Conservation (phyloP, 352 stramenopile species). For the Phytophthora podocarpi region DNA sequence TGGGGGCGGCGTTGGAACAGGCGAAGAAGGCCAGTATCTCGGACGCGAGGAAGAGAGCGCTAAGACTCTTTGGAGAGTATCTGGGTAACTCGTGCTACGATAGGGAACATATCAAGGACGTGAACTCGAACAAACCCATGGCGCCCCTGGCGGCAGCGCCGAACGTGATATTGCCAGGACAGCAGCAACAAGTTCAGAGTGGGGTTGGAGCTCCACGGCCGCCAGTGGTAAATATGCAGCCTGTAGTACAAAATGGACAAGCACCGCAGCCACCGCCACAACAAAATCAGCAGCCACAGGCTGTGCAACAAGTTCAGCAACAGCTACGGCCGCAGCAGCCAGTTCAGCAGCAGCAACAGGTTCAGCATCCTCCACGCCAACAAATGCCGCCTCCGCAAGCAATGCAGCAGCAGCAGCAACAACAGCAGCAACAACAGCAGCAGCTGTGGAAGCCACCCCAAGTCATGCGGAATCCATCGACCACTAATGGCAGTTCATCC, state of each 20-base stretch:
- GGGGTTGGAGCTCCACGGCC: not conserved
- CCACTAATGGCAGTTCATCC: slow-evolving; percentile 14
- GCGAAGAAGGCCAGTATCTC: slow-evolving; percentile 90
- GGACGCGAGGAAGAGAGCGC: slow-evolving; percentile 76
- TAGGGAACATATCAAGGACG: slow-evolving; percentile 83
- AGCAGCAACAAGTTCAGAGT: slow-evolving; percentile 11
- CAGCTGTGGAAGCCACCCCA: slow-evolving; percentile 42
- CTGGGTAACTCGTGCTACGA: slow-evolving; percentile 90
- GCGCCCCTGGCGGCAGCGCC: slow-evolving; percentile 24
- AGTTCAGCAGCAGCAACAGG: slow-evolving; percentile 10
- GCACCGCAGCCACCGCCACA: not conserved
- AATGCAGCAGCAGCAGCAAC: slow-evolving; percentile 6
- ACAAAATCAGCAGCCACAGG: slow-evolving; percentile 16
- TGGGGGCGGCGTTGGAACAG: slow-evolving; percentile 79
- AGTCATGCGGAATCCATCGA: slow-evolving; percentile 20
- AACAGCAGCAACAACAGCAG: slow-evolving; percentile 10
- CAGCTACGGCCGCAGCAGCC: slow-evolving; percentile 3
- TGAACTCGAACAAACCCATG: slow-evolving; percentile 58
- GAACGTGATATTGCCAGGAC: slow-evolving; percentile 22
- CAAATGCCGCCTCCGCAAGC: not conserved
- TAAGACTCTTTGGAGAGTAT: slow-evolving; percentile 87
- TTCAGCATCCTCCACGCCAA: slow-evolving; percentile 3
- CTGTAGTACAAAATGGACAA: slow-evolving; percentile 4
- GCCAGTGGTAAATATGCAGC: not conserved
- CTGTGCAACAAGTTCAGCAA: slow-evolving; percentile 7